Base-by-base conservation (phyloP, 1,139 yeast species). In the Saccharomyces pastorianus region DNA sequence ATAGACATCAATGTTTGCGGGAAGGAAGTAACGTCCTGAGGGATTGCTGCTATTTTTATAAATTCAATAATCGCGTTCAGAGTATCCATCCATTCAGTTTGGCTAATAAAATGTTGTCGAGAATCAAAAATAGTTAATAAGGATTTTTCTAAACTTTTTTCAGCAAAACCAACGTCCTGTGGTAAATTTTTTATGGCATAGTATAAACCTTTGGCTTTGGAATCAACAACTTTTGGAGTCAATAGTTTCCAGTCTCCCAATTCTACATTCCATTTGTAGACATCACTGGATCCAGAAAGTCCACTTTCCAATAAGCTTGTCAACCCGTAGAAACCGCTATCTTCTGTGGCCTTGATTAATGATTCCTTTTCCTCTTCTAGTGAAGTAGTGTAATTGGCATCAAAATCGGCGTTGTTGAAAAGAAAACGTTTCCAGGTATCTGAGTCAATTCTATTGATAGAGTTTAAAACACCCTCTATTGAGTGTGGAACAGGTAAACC, bases 401-500 rank as follows among this genome's bases (percentile, higher is more conserved):
- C 91, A 55, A 79, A 75, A 1, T 67, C 58, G 0, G 88, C 90
- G 62, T 83, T 81, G 51, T 76, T 78, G 59, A 80, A 81, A 65
- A 78, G 73, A 49, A 85, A 71, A 14, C 70, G 70, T 58, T 76
- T 78, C 70, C 67, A 61, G 2, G 75, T 56, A 44, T 74, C 65
- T 57, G 75, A 68, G 14, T 72, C 68, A 6, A 71, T 68, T 46
- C 71, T 64, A 32, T 72, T 72, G 3, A 81, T 68, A 34, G 76
- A 70, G 6, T 71, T 65, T 11, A 83, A 63, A 0, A 87, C 84
- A 53, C 76, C 76, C 0, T 74, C 74, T 8, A 88, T 64, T 0
- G 83, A 73, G 0, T 85, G 77, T 26, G 76, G 74, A 14, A 79
- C 76, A 0, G 89, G 89, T 7, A 86, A 68, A 0, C 95, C 95